phyloP scores from a whole-genome alignment of 306 rosid genomes.

The Quercus mongolica region DNA sequence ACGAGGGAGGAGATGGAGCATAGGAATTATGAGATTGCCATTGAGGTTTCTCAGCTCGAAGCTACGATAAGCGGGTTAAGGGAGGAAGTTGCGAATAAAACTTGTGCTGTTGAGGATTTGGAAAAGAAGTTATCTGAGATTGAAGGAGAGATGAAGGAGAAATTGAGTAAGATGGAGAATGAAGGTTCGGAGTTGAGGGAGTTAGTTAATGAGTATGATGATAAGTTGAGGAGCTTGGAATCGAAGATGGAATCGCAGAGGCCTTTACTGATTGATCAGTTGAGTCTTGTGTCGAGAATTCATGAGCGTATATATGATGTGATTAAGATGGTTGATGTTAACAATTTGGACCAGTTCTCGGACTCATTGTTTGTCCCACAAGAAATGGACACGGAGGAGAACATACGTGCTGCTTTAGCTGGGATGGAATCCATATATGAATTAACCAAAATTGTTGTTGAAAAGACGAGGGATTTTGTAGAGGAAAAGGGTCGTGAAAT shows the following conservation, averaged over 20 bases:
- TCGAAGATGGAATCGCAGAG: constrained; percentile 53
- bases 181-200: constrained; percentile 63
- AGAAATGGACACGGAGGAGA: constrained; percentile 86
- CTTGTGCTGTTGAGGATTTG: constrained; percentile 48
- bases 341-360: constrained; percentile 49
- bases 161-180: constrained; percentile 45
- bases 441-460: constrained; percentile 53
- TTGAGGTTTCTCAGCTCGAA: constrained; percentile 94
- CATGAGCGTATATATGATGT: constrained; percentile 70
- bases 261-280: constrained; percentile 76
- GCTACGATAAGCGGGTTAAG: constrained; percentile 75
- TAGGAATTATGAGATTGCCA: constrained; percentile 94
- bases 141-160: constrained; percentile 48
- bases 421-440: constrained; percentile 90
- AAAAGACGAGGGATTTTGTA: constrained; percentile 54
- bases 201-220: constrained; percentile 58
- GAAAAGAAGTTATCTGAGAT: constrained; percentile 56
- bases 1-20: constrained; percentile 90
- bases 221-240: constrained; percentile 51
- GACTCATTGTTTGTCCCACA: constrained; percentile 81
- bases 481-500: constrained; percentile 66
- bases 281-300: constrained; percentile 68
- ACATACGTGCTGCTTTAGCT: constrained; percentile 78
- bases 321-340: constrained; percentile 51
- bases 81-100: constrained; percentile 69